Conservation (phyloP, 1,284 basidiomycete species). For the Sphaerobolus stellatus region DNA sequence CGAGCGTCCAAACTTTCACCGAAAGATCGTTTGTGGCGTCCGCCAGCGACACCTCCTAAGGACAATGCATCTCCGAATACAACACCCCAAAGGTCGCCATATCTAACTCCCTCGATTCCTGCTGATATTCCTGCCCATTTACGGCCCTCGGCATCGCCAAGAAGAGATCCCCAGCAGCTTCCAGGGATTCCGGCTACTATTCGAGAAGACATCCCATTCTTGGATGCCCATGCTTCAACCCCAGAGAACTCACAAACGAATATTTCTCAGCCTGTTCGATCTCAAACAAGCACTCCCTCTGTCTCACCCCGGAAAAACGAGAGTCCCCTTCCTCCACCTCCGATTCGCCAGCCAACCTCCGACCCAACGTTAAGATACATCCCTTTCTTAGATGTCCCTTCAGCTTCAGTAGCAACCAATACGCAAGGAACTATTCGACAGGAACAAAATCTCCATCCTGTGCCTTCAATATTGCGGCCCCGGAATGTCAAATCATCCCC, state of each 20-base stretch:
- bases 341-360: neutral
- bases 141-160: neutral
- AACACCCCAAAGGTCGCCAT: slow-evolving; percentile 1
- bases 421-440: neutral
- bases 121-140: neutral
- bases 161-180: neutral
- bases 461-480: slow-evolving; percentile 10
- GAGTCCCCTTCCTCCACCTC: neutral
- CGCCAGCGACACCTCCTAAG: slow-evolving; percentile 11
- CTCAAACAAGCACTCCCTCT: neutral
- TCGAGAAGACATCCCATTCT: neutral
- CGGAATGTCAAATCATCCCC: slow-evolving; percentile 6
- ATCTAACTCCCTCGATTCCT: neutral
- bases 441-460: slow-evolving; percentile 1
- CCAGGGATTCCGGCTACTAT: neutral
- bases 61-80: slow-evolving; percentile 7
- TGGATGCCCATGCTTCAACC: neutral
- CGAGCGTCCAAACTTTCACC: slow-evolving; percentile 47
- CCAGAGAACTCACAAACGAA: neutral
- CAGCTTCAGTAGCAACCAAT: neutral
- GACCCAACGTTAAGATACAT: slow-evolving; percentile 10
- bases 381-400: slow-evolving; percentile 8
- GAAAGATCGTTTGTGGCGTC: slow-evolving; percentile 40
- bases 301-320: neutral
- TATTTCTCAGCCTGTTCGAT: neutral